Evolutionary conservation across 2,329 filamentous ascomycete species (phyloP).

Genomic region (Nemania bipapillata): DNA sequence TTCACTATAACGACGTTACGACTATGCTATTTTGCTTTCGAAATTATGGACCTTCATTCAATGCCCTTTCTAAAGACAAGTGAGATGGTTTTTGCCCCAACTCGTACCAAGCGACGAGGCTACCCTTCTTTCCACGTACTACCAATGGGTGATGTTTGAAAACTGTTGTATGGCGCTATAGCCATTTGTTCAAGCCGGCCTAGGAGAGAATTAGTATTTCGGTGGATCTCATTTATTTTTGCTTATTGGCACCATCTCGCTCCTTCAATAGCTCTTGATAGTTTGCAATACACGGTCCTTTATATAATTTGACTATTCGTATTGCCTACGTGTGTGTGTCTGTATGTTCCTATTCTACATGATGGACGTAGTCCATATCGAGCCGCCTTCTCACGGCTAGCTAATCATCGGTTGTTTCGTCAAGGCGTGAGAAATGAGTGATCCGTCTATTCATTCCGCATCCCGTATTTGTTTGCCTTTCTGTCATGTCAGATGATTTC

Average conservation of each 20-base stretch:
- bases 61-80: neutral
- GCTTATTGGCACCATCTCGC: neutral
- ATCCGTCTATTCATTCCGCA: neutral
- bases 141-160: neutral
- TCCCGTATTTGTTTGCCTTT: neutral
- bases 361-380: neutral
- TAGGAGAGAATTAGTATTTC: neutral
- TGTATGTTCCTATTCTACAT: conserved; percentile 26
- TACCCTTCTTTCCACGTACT: neutral
- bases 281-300: conserved; percentile 26
- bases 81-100: neutral
- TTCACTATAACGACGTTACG: conserved; percentile 18
- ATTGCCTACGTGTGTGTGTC: conserved; percentile 7
- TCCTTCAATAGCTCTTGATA: neutral
- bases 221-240: neutral
- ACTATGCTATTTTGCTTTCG: neutral
- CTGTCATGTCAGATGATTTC: neutral
- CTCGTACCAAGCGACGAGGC: neutral
- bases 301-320: neutral
- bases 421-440: neutral
- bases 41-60: neutral
- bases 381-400: neutral
- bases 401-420: neutral
- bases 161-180: neutral
- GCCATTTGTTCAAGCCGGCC: neutral